A percentile compares a stretch with the other conserved stretches of the same genome.
Evolutionary conservation across 176 grass and related monocot species (phyloP).

Genomic region (Juncus effusus): DNA sequence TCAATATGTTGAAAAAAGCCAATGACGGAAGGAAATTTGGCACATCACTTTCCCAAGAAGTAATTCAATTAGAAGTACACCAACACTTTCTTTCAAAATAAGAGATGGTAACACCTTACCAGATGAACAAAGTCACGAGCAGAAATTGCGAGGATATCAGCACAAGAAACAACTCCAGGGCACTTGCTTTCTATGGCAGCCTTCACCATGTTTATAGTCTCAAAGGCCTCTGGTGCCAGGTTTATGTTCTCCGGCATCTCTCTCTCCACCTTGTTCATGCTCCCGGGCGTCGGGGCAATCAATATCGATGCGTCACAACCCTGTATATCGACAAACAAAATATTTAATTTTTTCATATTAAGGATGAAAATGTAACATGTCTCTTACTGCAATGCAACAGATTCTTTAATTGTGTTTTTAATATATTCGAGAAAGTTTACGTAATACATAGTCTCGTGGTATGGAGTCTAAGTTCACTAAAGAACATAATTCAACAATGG

Average conservation of each 20-base stretch:
- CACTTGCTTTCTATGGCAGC: constrained; percentile 72
- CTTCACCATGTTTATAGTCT: constrained; percentile 77
- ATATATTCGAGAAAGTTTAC: neutral
- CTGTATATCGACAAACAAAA: constrained; percentile 24
- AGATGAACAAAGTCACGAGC: constrained; percentile 74
- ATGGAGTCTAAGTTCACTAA: no score
- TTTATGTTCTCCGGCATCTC: constrained; percentile 84
- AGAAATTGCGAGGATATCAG: constrained; percentile 83
- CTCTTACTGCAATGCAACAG: neutral
- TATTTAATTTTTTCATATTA: neutral
- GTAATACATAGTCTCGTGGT: no score
- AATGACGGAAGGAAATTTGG: no score
- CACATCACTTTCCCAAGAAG: no score
- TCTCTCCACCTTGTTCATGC: constrained; percentile 52
- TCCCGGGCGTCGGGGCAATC: constrained; percentile 52
- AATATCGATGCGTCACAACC: constrained; percentile 84
- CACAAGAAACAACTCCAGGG: constrained; percentile 81
- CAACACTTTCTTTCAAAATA: no score
- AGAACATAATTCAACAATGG: no score
- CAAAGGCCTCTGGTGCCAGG: constrained; percentile 69
- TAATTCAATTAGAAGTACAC: no score
- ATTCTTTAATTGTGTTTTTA: neutral
- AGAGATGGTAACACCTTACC: constrained; percentile 29
- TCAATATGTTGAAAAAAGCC: no score
- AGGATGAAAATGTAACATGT: neutral